These are phyloP conservation scores for Nothophaeocryptopus gaeumannii DNA, from an alignment of 2,329 filamentous ascomycete species.

Conservation along the genomic window DNA sequence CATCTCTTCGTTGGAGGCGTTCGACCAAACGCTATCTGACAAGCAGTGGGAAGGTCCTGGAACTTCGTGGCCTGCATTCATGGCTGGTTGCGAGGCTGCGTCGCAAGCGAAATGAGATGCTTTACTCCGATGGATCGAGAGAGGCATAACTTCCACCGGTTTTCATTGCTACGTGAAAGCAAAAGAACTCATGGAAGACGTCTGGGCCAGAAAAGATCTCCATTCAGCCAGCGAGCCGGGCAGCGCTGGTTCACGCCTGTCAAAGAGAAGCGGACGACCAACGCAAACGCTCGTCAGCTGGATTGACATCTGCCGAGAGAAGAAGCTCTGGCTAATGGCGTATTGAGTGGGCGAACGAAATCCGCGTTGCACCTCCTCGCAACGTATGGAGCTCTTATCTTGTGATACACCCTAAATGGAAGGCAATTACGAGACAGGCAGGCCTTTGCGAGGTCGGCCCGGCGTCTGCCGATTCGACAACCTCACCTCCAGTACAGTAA, in stretches of 20 bases:
- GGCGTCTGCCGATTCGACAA: no score
- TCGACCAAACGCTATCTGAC: conserved; percentile 26
- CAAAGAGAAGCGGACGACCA: neutral
- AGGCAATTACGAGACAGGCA: no score
- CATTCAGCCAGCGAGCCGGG: neutral
- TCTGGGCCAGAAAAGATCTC: conserved; percentile 7
- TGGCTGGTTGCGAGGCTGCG: conserved; percentile 42
- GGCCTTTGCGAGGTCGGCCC: no score
- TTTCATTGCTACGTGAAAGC: conserved; percentile 8
- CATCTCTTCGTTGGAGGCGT: conserved; percentile 33
- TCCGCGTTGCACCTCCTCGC: no score
- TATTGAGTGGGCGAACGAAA: conserved; percentile 1
- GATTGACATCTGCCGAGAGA: conserved; percentile 10
- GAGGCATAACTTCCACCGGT: conserved; percentile 1
- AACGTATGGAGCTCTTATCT: no score
- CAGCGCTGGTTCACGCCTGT: neutral
- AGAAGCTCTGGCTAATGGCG: conserved; percentile 11
- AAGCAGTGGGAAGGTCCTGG: conserved; percentile 28
- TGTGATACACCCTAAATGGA: no score
- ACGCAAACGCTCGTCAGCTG: conserved; percentile 1
- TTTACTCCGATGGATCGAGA: conserved; percentile 4
- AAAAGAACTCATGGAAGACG: conserved; percentile 1
- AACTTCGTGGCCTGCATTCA: conserved; percentile 41
- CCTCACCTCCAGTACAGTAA: no score
- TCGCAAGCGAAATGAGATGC: conserved; percentile 2